Conservation (phyloP, 192 early-diverging fungal species). For the Geranomyces variabilis region DNA sequence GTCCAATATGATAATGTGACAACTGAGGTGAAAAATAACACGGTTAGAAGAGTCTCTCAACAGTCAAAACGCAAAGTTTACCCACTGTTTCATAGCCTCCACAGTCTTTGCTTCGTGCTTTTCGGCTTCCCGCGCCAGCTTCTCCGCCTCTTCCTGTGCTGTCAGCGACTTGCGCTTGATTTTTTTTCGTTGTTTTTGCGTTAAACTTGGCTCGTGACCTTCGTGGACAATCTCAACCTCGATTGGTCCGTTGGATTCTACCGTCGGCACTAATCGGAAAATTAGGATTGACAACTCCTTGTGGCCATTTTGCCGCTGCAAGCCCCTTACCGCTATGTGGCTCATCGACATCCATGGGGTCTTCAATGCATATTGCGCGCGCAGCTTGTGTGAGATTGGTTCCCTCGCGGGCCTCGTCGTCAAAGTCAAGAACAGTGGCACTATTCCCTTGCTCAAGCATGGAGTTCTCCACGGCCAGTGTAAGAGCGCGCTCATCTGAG, state of each 20-base stretch:
- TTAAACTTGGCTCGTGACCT: too few relatives aligned
- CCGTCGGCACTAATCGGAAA: too few relatives aligned
- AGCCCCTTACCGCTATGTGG: too few relatives aligned
- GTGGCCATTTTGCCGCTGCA: too few relatives aligned
- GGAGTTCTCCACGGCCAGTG: neutral
- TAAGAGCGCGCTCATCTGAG: neutral
- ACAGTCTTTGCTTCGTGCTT: conserved; percentile 10
- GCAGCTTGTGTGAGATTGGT: too few relatives aligned
- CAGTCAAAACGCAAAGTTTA: neutral
- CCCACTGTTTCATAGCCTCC: conserved; percentile 12
- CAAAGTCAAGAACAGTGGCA: too few relatives aligned
- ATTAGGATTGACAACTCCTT: too few relatives aligned
- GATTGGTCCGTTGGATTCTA: too few relatives aligned
- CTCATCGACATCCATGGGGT: too few relatives aligned
- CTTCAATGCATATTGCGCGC: too few relatives aligned
- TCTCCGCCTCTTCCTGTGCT: conserved; percentile 1
- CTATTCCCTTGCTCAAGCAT: neutral
- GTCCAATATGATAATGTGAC: conserved; percentile 67
- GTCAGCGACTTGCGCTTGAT: conserved; percentile 1
- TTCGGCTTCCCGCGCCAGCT: conserved; percentile 1
- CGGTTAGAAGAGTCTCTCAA: neutral
- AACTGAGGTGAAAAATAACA: conserved; percentile 27
- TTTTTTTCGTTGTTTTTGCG: neutral
- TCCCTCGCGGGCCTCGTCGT: too few relatives aligned
- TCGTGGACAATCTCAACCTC: too few relatives aligned